Evolutionary conservation across 371 early-diverging fungal species (phyloP).

Genomic region (Coelomomyces lativittatus): DNA sequence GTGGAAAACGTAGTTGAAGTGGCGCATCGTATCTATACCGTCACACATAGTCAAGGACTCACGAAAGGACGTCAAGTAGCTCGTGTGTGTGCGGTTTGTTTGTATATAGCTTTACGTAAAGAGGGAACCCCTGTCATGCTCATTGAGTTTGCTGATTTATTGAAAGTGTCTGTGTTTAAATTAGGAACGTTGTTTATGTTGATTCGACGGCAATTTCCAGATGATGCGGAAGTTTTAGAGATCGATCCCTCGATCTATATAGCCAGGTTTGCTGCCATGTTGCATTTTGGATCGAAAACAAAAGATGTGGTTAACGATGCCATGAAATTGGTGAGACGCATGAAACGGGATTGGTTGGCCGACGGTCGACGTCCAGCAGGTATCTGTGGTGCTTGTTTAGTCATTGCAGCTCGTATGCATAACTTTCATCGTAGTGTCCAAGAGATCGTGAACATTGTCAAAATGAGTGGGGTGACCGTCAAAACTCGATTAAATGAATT

Average conservation of each 20-base stretch:
- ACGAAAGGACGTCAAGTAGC: slow-evolving; percentile 75
- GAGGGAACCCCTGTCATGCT: slow-evolving; percentile 86
- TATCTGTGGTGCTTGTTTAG: slow-evolving; percentile 91
- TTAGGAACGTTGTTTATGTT: slow-evolving; percentile 83
- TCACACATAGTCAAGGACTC: slow-evolving; percentile 77
- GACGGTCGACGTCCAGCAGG: slow-evolving; percentile 94
- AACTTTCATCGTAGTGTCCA: slow-evolving; percentile 64
- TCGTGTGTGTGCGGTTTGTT: slow-evolving; percentile 82
- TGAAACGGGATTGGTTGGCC: slow-evolving; percentile 97
- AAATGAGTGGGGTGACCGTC: slow-evolving; percentile 80
- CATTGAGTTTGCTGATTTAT: slow-evolving; percentile 89
- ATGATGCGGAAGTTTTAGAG: slow-evolving; percentile 50
- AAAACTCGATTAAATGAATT: slow-evolving; percentile 78
- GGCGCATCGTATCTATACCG: slow-evolving; percentile 81
- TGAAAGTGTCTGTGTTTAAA: slow-evolving; percentile 63
- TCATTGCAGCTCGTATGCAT: slow-evolving; percentile 89
- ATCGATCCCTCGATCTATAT: slow-evolving; percentile 95
- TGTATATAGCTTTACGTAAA: slow-evolving; percentile 86
- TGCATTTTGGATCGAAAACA: slow-evolving; percentile 84
- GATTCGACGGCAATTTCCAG: slow-evolving; percentile 52
- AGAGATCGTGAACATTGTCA: slow-evolving; percentile 84
- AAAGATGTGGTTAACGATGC: slow-evolving; percentile 64
- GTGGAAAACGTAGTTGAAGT: slow-evolving; percentile 27
- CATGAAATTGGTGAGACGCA: slow-evolving; percentile 69
- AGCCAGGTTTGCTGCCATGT: slow-evolving; percentile 71